phyloP scores from a whole-genome alignment of 2,329 filamentous ascomycete species.

The Aspergillus caelatus region DNA sequence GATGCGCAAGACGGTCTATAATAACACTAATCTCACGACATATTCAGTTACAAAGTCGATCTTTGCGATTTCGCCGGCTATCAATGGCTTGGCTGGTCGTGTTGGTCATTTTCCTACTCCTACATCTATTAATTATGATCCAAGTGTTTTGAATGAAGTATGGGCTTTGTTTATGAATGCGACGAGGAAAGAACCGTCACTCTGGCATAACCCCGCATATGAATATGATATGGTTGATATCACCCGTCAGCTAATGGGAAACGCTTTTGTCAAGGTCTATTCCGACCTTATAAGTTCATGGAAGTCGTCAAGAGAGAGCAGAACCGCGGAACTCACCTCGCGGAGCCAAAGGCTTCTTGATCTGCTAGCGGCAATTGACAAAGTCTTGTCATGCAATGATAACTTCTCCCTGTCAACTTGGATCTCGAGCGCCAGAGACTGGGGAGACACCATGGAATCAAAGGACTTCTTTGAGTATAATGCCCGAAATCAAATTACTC shows the following conservation, averaged over 20 bases:
- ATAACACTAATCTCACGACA: background rate
- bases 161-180: background rate
- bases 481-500: conserved; percentile 55
- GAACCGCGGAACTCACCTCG: background rate
- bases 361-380: background rate
- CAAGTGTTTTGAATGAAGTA: background rate
- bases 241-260: background rate
- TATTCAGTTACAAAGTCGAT: background rate
- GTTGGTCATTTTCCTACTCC: background rate
- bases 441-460: conserved; percentile 9
- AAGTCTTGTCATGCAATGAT: background rate
- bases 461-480: conserved; percentile 49
- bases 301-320: background rate
- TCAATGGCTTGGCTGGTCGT: background rate
- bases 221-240: background rate
- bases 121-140: background rate
- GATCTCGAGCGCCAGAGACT: background rate
- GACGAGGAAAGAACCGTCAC: background rate
- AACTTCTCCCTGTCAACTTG: background rate
- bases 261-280: background rate
- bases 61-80: background rate
- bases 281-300: background rate
- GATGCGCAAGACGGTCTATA: background rate
- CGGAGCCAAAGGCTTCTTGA: background rate
- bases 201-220: background rate